phyloP scores from a whole-genome alignment of 805 yeast species.

The Candida boleticola region DNA sequence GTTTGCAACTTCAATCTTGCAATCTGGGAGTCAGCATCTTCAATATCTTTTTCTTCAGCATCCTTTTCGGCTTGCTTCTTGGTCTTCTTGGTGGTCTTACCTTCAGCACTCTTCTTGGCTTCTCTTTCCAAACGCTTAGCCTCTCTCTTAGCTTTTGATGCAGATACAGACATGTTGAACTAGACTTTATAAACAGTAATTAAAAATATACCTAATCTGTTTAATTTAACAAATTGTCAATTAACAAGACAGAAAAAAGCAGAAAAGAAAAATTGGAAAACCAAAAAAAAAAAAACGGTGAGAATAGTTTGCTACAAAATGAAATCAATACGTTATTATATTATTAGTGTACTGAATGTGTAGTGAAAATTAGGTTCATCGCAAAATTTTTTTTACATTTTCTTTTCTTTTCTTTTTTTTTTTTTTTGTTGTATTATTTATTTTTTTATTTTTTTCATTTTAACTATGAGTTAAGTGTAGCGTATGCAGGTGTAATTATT shows the following conservation, averaged over 20 bases:
- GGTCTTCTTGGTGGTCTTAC: slow-evolving; percentile 70
- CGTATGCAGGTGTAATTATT: too few species aligned
- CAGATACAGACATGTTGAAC: slow-evolving; percentile 55
- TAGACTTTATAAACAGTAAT: neutral
- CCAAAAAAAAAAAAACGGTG: neutral
- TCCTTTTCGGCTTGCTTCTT: slow-evolving; percentile 55
- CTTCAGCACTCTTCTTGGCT: slow-evolving; percentile 54
- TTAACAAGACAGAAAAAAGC: neutral
- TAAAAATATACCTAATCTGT: neutral
- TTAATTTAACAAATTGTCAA: neutral
- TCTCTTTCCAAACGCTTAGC: slow-evolving; percentile 77
- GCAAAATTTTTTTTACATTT: slow-evolving; percentile 1
- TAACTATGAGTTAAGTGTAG: too few species aligned
- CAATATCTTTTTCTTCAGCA: slow-evolving; percentile 50
- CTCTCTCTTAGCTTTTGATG: slow-evolving; percentile 97
- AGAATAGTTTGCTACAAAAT: neutral
- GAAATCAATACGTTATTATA: neutral
- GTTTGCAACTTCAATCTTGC: slow-evolving; percentile 87
- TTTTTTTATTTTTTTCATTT: neutral
- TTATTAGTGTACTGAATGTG: neutral
- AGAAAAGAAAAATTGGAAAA: neutral
- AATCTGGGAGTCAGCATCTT: slow-evolving; percentile 68
- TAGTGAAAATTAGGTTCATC: neutral
- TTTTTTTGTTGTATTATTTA: neutral
- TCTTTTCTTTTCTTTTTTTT: neutral